Evolutionary conservation across 345 rosid genomes (phyloP).

Genomic region (Leavenworthia alabamica): DNA sequence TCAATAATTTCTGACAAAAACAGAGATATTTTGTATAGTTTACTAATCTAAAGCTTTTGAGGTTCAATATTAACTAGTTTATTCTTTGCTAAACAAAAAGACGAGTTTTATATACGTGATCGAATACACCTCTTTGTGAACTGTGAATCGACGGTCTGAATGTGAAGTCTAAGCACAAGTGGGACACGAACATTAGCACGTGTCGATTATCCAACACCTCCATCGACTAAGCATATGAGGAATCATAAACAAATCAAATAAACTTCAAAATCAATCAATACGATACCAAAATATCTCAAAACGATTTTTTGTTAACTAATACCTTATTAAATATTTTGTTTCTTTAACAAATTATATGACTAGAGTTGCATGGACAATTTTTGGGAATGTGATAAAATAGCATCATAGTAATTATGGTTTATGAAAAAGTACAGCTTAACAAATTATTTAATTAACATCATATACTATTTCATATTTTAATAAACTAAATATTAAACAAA

Average conservation of each 20-base stretch:
- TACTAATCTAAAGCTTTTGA: no score
- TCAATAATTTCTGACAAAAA: no score
- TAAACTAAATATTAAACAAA: neutral
- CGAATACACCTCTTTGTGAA: neutral
- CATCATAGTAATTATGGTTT: constrained; percentile 1
- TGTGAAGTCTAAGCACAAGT: constrained; percentile 20
- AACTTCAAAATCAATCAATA: neutral
- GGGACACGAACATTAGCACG: constrained; percentile 18
- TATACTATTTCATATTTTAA: neutral
- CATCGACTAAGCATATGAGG: constrained; percentile 22
- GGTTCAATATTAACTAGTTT: neutral
- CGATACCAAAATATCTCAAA: constrained; percentile 19
- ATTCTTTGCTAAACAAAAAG: neutral
- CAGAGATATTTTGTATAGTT: no score
- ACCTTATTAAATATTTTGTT: no score
- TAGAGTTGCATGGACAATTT: neutral
- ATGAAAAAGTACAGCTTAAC: no score
- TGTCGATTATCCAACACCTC: constrained; percentile 14
- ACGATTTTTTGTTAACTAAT: neutral
- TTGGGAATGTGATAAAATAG: neutral
- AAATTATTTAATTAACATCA: constrained; percentile 14
- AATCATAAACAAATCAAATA: neutral
- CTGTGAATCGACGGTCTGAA: constrained; percentile 12
- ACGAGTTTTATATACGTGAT: no score
- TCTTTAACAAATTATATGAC: no score